Percentiles rank a stretch among this genome's conserved stretches.
These are phyloP conservation scores for Laburnicola sp. DNA, from an alignment of 2,329 filamentous ascomycete species.

Conservation along the genomic window DNA sequence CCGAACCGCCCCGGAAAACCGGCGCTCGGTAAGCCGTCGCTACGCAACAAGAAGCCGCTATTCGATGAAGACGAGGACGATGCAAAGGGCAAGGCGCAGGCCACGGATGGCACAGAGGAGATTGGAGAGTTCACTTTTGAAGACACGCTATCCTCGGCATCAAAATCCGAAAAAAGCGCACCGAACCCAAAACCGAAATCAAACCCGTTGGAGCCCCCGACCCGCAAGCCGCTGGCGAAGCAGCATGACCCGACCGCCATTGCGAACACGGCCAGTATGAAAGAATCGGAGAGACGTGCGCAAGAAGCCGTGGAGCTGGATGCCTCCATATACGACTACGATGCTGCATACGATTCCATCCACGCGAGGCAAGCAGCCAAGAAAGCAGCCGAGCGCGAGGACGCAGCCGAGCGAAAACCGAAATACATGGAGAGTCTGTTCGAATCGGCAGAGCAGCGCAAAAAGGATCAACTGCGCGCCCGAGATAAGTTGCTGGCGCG, in stretches of 20 bases:
- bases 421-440: conserved; percentile 79
- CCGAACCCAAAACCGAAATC: conserved; percentile 40
- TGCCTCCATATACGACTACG: conserved; percentile 81
- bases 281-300: conserved; percentile 65
- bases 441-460: conserved; percentile 72
- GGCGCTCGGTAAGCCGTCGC: conserved; percentile 20
- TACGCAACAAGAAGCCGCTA: conserved; percentile 36
- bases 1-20: conserved; percentile 20
- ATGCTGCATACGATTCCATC: conserved; percentile 77
- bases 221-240: conserved; percentile 43
- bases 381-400: conserved; percentile 56
- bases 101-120: conserved; percentile 53
- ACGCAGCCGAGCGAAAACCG: conserved; percentile 64
- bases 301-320: conserved; percentile 69
- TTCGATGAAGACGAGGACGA: conserved; percentile 63
- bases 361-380: conserved; percentile 61
- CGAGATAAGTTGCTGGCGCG: conserved; percentile 78
- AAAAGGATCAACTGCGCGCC: conserved; percentile 75
- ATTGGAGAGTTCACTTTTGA: conserved; percentile 63
- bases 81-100: conserved; percentile 37
- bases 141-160: conserved; percentile 47
- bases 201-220: conserved; percentile 36
- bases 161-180: conserved; percentile 23
- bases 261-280: conserved; percentile 68
- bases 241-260: conserved; percentile 41